Base-by-base conservation (phyloP, 345 rosid species). In the Gossypium herbaceum region DNA sequence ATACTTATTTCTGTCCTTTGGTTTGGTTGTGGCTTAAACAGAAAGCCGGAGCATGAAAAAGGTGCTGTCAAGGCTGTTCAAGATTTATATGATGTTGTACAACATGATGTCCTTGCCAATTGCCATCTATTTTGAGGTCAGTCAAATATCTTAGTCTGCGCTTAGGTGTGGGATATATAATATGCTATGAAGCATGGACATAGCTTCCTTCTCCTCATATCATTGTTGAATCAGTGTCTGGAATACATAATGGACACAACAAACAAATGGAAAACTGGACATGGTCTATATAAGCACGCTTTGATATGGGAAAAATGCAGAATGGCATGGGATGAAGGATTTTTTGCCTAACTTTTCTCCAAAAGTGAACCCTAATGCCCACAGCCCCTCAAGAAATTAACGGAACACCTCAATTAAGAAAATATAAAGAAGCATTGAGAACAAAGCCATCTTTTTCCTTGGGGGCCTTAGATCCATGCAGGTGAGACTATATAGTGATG, bases 31-130 rank as follows among this genome's bases (percentile, higher is more conserved):
- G 74, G 76, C 72, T 41, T 80, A 75, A 41, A 29, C 87, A 94
- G 99, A 93, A 86, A 88, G 25, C 84, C 88, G 0, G 98, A 90
- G 76, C 82, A 82, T 76, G 84, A 84, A 75, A 87, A 87, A 75
- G 99, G 98, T 69, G 97, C 96, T 6, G 74, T 95, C 72, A 80
- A 93, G 84, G 96, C 97, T 84, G 91, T 93, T 83, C 99, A 85
- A 72, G 97, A 95, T 91, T 91, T 95, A 66, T 91, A 93, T 67
- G 99, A 95, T 90, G 98, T 95, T 83, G 87, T 95, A 82, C 90
- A 70, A 45, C 83, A 79, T 77, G 99, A 95, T 83, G 85, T 95
- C 75, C 89, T 93, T 79, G 74, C 90, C 58, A 51, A 88, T 93
- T 79, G 74, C 90, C 58, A 51, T 91, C 60, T 74, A 90, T 83